Evolutionary conservation across 2,329 filamentous ascomycete genomes (phyloP), one percentile per base, ranked within the genome.

Genomic region (Paraconiothyrium brasiliense): DNA sequence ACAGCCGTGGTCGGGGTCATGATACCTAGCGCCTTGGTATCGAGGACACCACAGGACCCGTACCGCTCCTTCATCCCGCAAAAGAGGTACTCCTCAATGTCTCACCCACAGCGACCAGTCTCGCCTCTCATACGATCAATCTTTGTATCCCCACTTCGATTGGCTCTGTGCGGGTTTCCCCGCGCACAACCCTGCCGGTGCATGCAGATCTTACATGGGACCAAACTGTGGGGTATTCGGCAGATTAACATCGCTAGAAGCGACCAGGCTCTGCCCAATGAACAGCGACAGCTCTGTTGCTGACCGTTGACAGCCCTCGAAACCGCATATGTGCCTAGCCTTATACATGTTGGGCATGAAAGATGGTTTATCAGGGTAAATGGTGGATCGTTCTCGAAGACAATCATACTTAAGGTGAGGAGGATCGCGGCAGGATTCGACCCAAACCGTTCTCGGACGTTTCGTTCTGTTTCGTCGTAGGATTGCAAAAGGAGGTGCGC

Each of bases 141-240:
- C 20, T 44, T 39, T 47, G 32, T 47, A n/a, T 4, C 7, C 32
- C 10, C n/a, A 9, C 8, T 13, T 11, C 37, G 43, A 20, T 56
- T 56, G 32, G 54, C 13, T n/a, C 20, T 37, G 13, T 47, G 4
- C 13, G 9, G 1, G 6, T n/a, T 16, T 9, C n/a, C 20, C 32
- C 32, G 41, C 43, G 32, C 16, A 48, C 30, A 51, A 35, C 48
- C 32, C 11, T 22, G 24, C 20, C 27, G 43, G 32, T 46, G 41
- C 60, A 51, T 68, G 63, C 59, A 59, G 34, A 51, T 51, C 55
- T 58, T 56, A 57, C 54, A 50, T 60, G 52, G 62, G 60, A 27
- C 63, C 63, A 39, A 32, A 24, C 10, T 37, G 34, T 16, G 49
- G 59, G 60, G 49, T 47, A 35, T 57, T 57, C 63, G 66, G 66